Percentiles rank a stretch among this genome's conserved stretches.
Conservation (phyloP, 2,329 filamentous ascomycete species). For the Penicillium occitanis region DNA sequence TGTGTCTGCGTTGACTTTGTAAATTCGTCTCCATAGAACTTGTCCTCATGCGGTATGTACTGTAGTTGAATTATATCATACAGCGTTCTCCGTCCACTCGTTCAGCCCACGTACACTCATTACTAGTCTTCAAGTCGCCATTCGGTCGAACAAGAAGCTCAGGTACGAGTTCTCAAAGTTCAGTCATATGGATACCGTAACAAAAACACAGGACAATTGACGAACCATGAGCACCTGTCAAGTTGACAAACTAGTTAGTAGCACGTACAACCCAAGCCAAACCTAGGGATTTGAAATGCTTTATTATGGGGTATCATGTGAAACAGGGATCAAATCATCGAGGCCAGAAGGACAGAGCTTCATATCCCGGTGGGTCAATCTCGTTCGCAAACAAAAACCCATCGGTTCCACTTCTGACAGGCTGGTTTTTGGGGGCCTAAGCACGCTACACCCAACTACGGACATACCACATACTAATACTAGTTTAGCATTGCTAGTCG, state of each 20-base stretch:
- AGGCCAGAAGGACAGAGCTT: not conserved
- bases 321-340: conserved; percentile 6
- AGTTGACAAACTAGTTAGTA: not conserved
- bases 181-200: not conserved
- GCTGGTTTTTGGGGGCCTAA: conserved; percentile 9
- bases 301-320: not conserved
- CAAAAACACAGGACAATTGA: not conserved
- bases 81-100: not conserved
- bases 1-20: not conserved
- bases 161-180: not conserved
- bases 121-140: not conserved
- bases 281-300: conserved; percentile 3
- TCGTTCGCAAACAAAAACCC: not conserved
- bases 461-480: not conserved
- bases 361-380: conserved; percentile 4
- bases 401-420: conserved; percentile 16
- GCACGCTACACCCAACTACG: not conserved
- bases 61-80: not conserved
- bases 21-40: not conserved
- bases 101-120: not conserved
- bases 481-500: not conserved
- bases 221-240: not conserved
- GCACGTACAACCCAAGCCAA: not conserved
- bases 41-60: conserved; percentile 5
- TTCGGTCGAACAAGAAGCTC: not conserved